Conservation (phyloP, 768 basidiomycete species). For the Cystofilobasidium macerans region DNA sequence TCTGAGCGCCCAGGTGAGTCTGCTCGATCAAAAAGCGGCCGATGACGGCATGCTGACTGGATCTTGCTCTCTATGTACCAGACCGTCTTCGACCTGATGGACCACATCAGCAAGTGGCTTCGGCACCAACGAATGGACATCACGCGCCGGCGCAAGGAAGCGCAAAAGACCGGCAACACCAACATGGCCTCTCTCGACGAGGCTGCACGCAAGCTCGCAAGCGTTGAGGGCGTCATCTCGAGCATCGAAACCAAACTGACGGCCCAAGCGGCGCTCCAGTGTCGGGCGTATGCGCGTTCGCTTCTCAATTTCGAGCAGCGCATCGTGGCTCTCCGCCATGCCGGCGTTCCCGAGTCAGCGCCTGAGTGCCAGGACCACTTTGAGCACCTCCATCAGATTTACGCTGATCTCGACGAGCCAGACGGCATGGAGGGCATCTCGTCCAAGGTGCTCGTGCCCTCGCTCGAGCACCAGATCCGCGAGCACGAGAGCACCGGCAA, state of each 20-base stretch:
- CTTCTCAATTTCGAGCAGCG: slow-evolving; percentile 90
- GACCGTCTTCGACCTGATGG: slow-evolving; percentile 88
- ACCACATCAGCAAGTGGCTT: slow-evolving; percentile 86
- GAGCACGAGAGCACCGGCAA: slow-evolving; percentile 93
- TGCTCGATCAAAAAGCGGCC: neutral
- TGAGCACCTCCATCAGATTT: slow-evolving; percentile 88
- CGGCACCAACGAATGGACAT: slow-evolving; percentile 61
- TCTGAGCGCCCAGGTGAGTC: slow-evolving; percentile 80
- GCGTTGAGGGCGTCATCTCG: slow-evolving; percentile 68
- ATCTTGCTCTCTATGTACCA: slow-evolving; percentile 35
- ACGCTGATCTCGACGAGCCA: slow-evolving; percentile 89
- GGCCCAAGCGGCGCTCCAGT: slow-evolving; percentile 85
- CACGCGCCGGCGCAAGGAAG: slow-evolving; percentile 44
- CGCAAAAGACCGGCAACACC: neutral
- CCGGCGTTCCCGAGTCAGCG: neutral
- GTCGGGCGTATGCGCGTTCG: slow-evolving; percentile 85
- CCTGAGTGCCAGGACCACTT: slow-evolving; percentile 58
- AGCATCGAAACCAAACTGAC: slow-evolving; percentile 78
- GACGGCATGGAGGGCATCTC: slow-evolving; percentile 99
- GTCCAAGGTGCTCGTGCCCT: slow-evolving; percentile 71
- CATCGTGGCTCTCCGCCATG: slow-evolving; percentile 42
- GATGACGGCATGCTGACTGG: neutral
- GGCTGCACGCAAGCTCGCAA: slow-evolving; percentile 40
- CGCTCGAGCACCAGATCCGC: slow-evolving; percentile 88
- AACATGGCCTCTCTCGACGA: slow-evolving; percentile 13